Base-by-base conservation (phyloP, 2,329 filamentous ascomycete genomes). In the Sclerotiophoma versabilis region DNA sequence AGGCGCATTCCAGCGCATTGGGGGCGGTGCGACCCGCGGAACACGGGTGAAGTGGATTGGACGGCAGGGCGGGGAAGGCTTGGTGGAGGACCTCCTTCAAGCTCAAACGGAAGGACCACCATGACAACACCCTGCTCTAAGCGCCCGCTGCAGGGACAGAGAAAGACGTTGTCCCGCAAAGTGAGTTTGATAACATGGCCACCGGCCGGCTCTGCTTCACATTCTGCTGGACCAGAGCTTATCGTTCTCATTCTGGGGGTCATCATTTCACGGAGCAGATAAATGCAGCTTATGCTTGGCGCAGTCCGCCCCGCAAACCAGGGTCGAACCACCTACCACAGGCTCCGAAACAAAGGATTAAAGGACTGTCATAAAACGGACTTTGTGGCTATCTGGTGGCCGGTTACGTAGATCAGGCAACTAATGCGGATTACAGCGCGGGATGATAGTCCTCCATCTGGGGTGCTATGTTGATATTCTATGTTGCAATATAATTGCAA, bases 11-110 rank as follows among this genome's bases (percentile, higher is more conserved):
- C 44, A 30, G 56, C 53, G 53, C 53, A 62, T 57, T 58, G 62
- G 68, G 69, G 69, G 66, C 69, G 65, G 63, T 65, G 65, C 65
- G 62, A 64, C 58, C 66, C 60, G 64, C 54, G 51, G 46, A 32
- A 57, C 15, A 46, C 38, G 46, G 30, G 42, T 39, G 46, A 60
- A 49, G 45, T 42, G 53, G 60, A 63, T 49, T 61, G 60, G 59
- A 49, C 51, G 50, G 49, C 55, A 45, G 63, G 58, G 67, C 58
- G 59, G 64, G 62, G 65, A 65, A 63, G 59, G 26, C 9, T 45
- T 52, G 57, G 49, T 52, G 57, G 49, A 65, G 57, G 61, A 63
- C 57, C 57, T 54, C 50, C 29, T 39, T 30, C 32, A 54, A 43
- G 46, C 34, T 47, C 33, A 38, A 42, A 22, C 15, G 32, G 22